Percentiles rank a stretch among this genome's conserved stretches.
phyloP scores from a whole-genome alignment of 192 early-diverging fungal genomes.

The Coemansia reversa region DNA sequence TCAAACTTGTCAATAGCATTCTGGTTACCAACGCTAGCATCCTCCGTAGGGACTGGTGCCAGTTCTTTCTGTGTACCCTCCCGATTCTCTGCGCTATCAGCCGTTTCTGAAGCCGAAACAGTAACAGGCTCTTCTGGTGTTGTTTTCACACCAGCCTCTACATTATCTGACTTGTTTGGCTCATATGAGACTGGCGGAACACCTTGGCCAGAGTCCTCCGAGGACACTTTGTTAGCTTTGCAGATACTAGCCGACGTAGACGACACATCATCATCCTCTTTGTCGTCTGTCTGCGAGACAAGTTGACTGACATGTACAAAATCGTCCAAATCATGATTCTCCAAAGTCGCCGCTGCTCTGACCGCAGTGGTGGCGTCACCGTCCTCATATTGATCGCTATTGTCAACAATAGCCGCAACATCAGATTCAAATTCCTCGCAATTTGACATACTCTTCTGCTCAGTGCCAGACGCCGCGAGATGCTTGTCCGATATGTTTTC shows the following conservation, averaged over 20 bases:
- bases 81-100: no score
- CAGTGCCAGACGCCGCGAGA: background rate
- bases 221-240: background rate
- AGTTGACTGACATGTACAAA: conserved; percentile 47
- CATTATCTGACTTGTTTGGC: background rate
- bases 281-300: conserved; percentile 17
- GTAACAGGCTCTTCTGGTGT: background rate
- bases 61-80: no score
- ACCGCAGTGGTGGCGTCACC: background rate
- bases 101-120: no score
- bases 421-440: background rate
- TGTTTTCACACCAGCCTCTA: background rate
- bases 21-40: no score
- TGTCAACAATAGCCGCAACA: conserved; percentile 1
- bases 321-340: conserved; percentile 39
- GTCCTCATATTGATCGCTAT: conserved; percentile 2
- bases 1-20: background rate
- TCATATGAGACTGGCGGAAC: background rate
- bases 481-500: background rate
- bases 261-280: background rate
- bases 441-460: background rate
- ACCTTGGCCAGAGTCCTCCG: background rate
- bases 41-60: no score
- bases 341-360: background rate
- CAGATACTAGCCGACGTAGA: background rate